Evolutionary conservation across 140 eudicot genomes (phyloP).

Genomic region (Oenanthe javanica): DNA sequence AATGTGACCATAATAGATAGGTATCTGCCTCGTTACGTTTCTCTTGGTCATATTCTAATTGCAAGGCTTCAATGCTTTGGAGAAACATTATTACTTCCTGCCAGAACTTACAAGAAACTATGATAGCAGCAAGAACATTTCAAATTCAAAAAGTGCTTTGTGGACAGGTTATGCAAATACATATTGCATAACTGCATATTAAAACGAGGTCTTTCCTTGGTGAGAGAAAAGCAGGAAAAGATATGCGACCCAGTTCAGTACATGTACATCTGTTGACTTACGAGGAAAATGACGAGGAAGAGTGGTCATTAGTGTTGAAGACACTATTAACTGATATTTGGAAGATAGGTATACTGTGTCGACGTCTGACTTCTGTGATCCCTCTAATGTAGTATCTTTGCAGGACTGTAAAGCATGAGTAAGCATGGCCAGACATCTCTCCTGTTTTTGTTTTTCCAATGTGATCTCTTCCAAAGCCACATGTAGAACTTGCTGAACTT

Average conservation of each 20-base stretch:
- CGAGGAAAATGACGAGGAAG: slow-evolving; percentile 87
- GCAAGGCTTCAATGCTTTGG: not conserved
- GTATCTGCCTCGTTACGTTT: not conserved
- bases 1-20: not conserved
- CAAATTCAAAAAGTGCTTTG: not conserved
- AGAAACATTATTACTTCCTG: not conserved
- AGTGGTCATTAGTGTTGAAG: slow-evolving; percentile 83
- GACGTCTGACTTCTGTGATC: slow-evolving; percentile 23
- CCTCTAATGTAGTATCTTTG: slow-evolving; percentile 32
- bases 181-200: not conserved
- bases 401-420: slow-evolving; percentile 47
- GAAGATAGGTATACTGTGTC: slow-evolving; percentile 41
- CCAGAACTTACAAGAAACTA: not conserved
- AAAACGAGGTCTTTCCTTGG: not conserved
- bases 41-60: not conserved
- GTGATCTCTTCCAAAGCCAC: slow-evolving; percentile 74
- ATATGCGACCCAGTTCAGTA: not conserved
- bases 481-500: slow-evolving; percentile 48
- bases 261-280: slow-evolving; percentile 16
- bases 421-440: slow-evolving; percentile 63
- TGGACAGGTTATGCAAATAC: not conserved
- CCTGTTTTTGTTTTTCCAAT: slow-evolving; percentile 60
- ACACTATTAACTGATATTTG: slow-evolving; percentile 60
- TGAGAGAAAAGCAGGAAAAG: not conserved
- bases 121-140: not conserved